Percentiles rank a stretch among this genome's conserved stretches.
phyloP scores from a whole-genome alignment of 129 eudicot species.

The Saussurea involucrata region DNA sequence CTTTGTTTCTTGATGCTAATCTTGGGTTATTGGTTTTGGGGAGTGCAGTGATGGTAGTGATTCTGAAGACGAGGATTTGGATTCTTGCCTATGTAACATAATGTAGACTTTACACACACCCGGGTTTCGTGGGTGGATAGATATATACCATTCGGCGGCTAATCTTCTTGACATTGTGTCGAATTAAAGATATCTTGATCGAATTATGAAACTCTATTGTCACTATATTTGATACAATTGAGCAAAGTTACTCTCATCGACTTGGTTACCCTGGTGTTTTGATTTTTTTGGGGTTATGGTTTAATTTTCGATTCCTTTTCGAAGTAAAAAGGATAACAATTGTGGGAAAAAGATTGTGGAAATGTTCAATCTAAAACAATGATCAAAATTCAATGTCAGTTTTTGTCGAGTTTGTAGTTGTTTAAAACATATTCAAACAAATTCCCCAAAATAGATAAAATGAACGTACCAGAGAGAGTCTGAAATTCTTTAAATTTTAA shows the following conservation, averaged over 20 bases:
- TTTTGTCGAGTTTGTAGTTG: not conserved
- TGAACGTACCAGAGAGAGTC: no score
- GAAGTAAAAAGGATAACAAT: not conserved
- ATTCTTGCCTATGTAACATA: slow-evolving; percentile 51
- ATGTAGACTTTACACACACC: slow-evolving; percentile 38
- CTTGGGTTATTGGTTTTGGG: slow-evolving; percentile 5
- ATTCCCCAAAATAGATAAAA: no score
- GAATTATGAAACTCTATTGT: slow-evolving; percentile 8
- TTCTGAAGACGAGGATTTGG: slow-evolving; percentile 51
- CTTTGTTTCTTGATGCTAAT: slow-evolving; percentile 20
- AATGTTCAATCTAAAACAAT: not conserved
- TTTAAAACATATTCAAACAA: not conserved
- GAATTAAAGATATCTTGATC: slow-evolving; percentile 15
- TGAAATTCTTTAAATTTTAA: no score
- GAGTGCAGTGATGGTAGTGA: slow-evolving; percentile 50
- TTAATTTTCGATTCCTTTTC: not conserved
- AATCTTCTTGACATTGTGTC: slow-evolving; percentile 6
- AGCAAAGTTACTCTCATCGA: not conserved
- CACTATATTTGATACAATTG: slow-evolving; percentile 7
- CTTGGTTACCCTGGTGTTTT: not conserved
- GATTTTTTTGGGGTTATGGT: not conserved
- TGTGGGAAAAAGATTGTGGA: not conserved
- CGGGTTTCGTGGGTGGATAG: slow-evolving; percentile 6
- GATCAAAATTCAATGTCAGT: not conserved
- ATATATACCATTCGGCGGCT: slow-evolving; percentile 12